These are phyloP conservation scores for Amanita exitialis DNA, from an alignment of 768 basidiomycete genomes.

Conservation along the genomic window DNA sequence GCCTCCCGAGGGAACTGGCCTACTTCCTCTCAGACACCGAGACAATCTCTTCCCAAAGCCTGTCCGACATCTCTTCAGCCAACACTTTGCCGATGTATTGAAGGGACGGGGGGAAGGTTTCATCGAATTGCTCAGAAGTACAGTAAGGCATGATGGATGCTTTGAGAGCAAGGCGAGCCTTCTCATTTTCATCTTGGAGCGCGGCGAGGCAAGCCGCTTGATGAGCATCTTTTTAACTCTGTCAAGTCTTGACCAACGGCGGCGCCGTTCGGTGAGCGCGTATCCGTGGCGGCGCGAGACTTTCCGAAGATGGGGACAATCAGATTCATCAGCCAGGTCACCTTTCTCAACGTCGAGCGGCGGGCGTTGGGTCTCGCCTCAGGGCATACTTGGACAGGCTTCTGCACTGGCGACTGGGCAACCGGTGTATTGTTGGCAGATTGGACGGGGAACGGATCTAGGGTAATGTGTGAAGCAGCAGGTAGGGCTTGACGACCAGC, in stretches of 20 bases:
- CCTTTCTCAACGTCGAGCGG: too few relatives aligned
- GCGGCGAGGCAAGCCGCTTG: background rate
- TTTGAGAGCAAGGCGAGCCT: background rate
- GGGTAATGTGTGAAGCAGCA: background rate
- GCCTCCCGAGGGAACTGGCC: too few relatives aligned
- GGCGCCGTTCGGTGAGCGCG: background rate
- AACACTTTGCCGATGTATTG: background rate
- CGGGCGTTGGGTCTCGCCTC: too few relatives aligned
- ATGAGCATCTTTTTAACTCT: background rate
- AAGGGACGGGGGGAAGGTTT: background rate
- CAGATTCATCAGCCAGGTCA: too few relatives aligned
- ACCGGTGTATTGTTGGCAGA: background rate
- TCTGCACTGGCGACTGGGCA: background rate
- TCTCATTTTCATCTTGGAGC: background rate
- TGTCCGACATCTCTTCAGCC: background rate
- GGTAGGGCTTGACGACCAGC: background rate
- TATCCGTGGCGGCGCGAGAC: background rate
- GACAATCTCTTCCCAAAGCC: background rate
- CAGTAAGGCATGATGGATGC: background rate
- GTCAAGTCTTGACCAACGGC: background rate
- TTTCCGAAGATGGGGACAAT: too few relatives aligned
- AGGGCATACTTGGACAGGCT: background rate
- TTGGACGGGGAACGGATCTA: background rate
- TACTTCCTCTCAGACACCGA: too few relatives aligned
- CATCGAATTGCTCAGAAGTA: background rate